These are phyloP conservation scores for Lophiostoma macrostomum DNA, from an alignment of 495 filamentous ascomycete species.

Conservation along the genomic window DNA sequence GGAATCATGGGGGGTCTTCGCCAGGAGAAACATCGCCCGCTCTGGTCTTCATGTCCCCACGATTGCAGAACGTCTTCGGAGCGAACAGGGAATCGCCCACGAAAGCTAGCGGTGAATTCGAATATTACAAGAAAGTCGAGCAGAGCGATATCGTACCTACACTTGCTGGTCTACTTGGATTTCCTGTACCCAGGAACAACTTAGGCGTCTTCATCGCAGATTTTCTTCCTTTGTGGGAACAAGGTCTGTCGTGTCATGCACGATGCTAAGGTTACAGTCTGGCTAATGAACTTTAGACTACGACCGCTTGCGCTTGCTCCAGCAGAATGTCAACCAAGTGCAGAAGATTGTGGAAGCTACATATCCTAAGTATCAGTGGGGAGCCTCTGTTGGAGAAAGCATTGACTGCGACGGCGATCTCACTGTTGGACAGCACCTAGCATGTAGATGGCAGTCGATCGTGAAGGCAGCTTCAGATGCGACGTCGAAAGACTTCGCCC, in stretches of 20 bases:
- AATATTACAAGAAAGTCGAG: slow-evolving; percentile 79
- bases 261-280: neutral
- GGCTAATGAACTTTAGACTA: slow-evolving; percentile 39
- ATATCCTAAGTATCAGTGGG: slow-evolving; percentile 58
- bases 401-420: slow-evolving; percentile 47
- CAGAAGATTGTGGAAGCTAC: slow-evolving; percentile 67
- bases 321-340: slow-evolving; percentile 76
- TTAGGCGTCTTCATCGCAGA: slow-evolving; percentile 81
- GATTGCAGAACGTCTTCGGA: slow-evolving; percentile 57
- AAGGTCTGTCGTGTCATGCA: slow-evolving; percentile 42
- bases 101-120: slow-evolving; percentile 52
- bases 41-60: slow-evolving; percentile 87
- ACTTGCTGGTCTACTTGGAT: slow-evolving; percentile 78
- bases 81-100: slow-evolving; percentile 41
- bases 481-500: no score
- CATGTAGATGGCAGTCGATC: slow-evolving; percentile 61
- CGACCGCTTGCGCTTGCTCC: slow-evolving; percentile 63
- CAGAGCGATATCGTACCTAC: slow-evolving; percentile 93
- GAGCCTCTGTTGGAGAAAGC: slow-evolving; percentile 34
- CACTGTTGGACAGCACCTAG: slow-evolving; percentile 56
- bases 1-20: slow-evolving; percentile 92
- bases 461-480: no score
- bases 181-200: slow-evolving; percentile 90
- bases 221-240: slow-evolving; percentile 71
- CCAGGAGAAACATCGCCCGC: slow-evolving; percentile 91